Conservation (phyloP, 257 asterid species). For the Vinca minor region DNA sequence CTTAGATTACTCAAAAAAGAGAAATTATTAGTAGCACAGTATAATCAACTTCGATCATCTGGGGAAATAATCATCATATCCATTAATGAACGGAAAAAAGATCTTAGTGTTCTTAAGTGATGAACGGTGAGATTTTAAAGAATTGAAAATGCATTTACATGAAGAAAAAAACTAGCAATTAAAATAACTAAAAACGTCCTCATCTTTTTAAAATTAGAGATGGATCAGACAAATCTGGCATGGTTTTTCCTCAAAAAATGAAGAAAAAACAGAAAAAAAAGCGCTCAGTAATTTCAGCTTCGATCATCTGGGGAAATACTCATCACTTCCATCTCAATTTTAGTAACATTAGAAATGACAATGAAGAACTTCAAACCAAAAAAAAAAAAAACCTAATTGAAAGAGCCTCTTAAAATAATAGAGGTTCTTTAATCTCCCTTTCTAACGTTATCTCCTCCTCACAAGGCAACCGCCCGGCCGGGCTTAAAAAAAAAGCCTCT, state of each 20-base stretch:
- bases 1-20: slow-evolving; percentile 43
- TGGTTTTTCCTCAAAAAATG: slow-evolving; percentile 31
- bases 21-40: slow-evolving; percentile 51
- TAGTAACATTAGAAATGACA: background rate
- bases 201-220: too few relatives aligned
- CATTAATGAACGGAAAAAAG: background rate
- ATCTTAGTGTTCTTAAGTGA: background rate
- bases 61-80: slow-evolving; percentile 70
- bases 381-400: too few relatives aligned
- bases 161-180: too few relatives aligned
- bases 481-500: too few relatives aligned
- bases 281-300: slow-evolving; percentile 82
- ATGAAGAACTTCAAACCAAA: background rate
- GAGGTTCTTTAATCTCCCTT: too few relatives aligned
- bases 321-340: slow-evolving; percentile 67
- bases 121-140: too few relatives aligned
- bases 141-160: too few relatives aligned
- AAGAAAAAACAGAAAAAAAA: slow-evolving; percentile 35
- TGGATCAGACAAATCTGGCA: slow-evolving; percentile 68
- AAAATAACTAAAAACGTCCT: too few relatives aligned
- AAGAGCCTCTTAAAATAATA: too few relatives aligned
- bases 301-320: slow-evolving; percentile 93
- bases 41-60: slow-evolving; percentile 85
- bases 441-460: too few relatives aligned
- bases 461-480: too few relatives aligned